Conservation (phyloP, 2,329 filamentous ascomycete species). For the Colletotrichum godetiae region DNA sequence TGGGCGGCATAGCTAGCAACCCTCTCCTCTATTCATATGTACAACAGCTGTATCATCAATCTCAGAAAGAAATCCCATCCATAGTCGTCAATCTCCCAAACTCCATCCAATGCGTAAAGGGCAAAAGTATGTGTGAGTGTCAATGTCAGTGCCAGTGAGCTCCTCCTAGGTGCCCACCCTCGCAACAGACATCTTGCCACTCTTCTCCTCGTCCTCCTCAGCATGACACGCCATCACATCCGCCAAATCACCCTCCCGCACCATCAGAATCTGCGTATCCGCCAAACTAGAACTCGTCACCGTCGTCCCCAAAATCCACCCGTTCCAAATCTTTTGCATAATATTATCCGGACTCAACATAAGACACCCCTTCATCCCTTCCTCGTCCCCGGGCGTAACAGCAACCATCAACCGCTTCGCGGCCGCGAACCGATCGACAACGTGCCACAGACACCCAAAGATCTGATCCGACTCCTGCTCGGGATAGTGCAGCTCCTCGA, state of each 20-base stretch:
- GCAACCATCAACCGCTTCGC: constrained; percentile 52
- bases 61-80: neutral
- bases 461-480: constrained; percentile 56
- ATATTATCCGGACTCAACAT: constrained; percentile 49
- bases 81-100: neutral
- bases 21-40: constrained; percentile 26
- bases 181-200: neutral
- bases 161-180: neutral
- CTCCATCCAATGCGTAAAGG: neutral
- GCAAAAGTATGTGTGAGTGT: neutral
- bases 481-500: constrained; percentile 56
- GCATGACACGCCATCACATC: constrained; percentile 41
- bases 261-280: constrained; percentile 56
- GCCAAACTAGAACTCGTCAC: constrained; percentile 52
- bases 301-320: constrained; percentile 56
- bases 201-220: constrained; percentile 10
- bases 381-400: constrained; percentile 51
- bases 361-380: constrained; percentile 42
- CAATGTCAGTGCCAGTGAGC: neutral
- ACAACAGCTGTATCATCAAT: constrained; percentile 23
- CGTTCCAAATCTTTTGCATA: constrained; percentile 60
- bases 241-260: constrained; percentile 55
- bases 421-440: constrained; percentile 56
- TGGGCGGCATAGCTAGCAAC: constrained; percentile 23
- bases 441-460: constrained; percentile 59